Evolutionary conservation across 768 basidiomycete genomes (phyloP).

Genomic region (Termitomyces titanicus): DNA sequence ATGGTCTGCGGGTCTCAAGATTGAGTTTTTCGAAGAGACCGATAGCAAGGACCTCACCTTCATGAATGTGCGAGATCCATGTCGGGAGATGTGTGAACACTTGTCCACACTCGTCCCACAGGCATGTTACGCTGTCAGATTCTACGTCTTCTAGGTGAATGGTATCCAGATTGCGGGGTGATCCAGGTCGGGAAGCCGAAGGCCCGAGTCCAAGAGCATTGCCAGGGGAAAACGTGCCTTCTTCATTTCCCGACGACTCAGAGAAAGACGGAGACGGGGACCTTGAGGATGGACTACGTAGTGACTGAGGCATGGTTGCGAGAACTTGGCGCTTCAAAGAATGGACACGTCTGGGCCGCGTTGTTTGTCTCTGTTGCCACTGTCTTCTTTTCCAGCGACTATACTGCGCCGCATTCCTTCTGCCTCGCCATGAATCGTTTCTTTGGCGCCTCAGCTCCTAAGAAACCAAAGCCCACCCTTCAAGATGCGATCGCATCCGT

Average conservation of each 20-base stretch:
- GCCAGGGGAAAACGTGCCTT: conserved; percentile 17
- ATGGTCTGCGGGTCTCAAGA: conserved; percentile 46
- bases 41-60: conserved; percentile 45
- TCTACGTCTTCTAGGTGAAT: conserved; percentile 13
- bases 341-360: conserved; percentile 4
- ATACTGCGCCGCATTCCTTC: background rate
- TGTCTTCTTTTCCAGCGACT: background rate
- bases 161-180: conserved; percentile 10
- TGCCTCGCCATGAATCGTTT: conserved; percentile 64
- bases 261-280: conserved; percentile 20
- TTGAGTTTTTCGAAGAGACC: background rate
- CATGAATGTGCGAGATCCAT: conserved; percentile 80
- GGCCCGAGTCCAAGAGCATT: conserved; percentile 11
- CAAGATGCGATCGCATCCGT: conserved; percentile 93
- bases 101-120: conserved; percentile 78
- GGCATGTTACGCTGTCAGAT: conserved; percentile 66
- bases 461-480: conserved; percentile 82
- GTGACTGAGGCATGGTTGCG: conserved; percentile 8
- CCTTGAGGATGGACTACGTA: conserved; percentile 2
- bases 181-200: conserved; percentile 11
- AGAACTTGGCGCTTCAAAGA: background rate
- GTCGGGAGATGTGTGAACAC: conserved; percentile 72
- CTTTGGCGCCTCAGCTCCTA: conserved; percentile 69
- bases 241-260: conserved; percentile 27
- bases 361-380: conserved; percentile 10